A percentile compares a stretch with the other conserved stretches of the same genome.
phyloP scores from a whole-genome alignment of 805 yeast genomes.

The Zygoascus tannicola region DNA sequence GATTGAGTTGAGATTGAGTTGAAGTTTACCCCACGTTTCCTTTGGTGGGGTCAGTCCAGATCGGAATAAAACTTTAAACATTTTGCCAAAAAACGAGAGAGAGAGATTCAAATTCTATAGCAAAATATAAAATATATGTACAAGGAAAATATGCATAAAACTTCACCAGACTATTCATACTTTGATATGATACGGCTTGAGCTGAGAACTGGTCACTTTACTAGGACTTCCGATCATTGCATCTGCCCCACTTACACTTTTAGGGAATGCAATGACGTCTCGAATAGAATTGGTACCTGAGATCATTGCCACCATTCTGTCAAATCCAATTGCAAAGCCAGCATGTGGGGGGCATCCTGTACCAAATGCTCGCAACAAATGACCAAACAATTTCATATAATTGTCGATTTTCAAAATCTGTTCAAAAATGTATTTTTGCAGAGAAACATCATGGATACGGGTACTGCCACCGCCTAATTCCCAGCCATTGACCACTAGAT shows the following conservation, averaged over 20 bases:
- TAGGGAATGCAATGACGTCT: constrained; percentile 95
- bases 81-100: too few relatives aligned
- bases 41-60: too few relatives aligned
- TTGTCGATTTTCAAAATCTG: constrained; percentile 50
- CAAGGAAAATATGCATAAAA: too few relatives aligned
- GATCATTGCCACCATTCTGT: constrained; percentile 84
- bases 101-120: too few relatives aligned
- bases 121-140: too few relatives aligned
- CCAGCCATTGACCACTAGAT: constrained; percentile 84
- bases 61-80: too few relatives aligned
- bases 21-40: too few relatives aligned
- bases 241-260: constrained; percentile 80
- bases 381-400: constrained; percentile 68
- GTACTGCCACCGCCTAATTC: constrained; percentile 97
- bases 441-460: constrained; percentile 77
- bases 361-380: constrained; percentile 66
- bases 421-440: constrained; percentile 67
- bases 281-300: constrained; percentile 68
- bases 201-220: constrained; percentile 39
- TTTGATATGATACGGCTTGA: constrained; percentile 47
- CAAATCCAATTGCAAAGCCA: constrained; percentile 93
- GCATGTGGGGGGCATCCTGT: constrained; percentile 99
- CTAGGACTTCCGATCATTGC: constrained; percentile 85
- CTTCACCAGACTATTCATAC: not conserved
- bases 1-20: too few relatives aligned